Evolutionary conservation across 257 asterid species (phyloP), one percentile per base, ranked within the genome.

Genomic region (Misopates orontium): DNA sequence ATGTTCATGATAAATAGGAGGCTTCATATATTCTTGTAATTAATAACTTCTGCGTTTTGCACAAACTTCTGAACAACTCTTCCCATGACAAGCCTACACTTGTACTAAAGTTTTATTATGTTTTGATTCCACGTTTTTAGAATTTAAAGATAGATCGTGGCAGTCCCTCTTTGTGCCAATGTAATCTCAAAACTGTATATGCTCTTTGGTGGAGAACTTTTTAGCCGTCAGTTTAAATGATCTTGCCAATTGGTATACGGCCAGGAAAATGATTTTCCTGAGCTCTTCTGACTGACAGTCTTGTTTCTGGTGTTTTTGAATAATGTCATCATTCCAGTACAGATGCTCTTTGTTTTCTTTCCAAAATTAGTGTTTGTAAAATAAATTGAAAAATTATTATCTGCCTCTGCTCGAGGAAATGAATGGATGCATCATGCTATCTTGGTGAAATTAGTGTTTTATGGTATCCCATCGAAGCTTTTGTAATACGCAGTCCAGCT

Each of bases 101-200:
- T 61, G 51, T 36, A 16, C 36, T 50, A 11, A 55, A 56, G 23
- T 31, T 48, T 47, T 56, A 32, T 48, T 15, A 10, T 40, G 50
- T 10, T 52, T 47, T 51, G 17, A 59, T 61, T 14, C 65, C 59
- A 63, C 42, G 53, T 10, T 64, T 31, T 41, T 51, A n/a, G 54
- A 64, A 44, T 57, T 31, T 10, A 9, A 55, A 17, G 23, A 28
- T 51, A 23, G 48, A 21, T 48, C 16, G 59, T 36, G 45, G 20
- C 60, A 59, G 49, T 59, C 53, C 39, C 60, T 50, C 60, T 32
- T 41, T 21, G 39, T 51, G 49, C 56, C 55, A 19, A 55, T n/a
- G 6, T 28, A 2, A 6, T 28, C 2, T 28, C 6, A 6, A 28
- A 28, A 28, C 36, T 28, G 36, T 28, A 28, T 28, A 28, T 28